phyloP scores from a whole-genome alignment of 768 basidiomycete species.

The Hemileccinum rubropunctum region DNA sequence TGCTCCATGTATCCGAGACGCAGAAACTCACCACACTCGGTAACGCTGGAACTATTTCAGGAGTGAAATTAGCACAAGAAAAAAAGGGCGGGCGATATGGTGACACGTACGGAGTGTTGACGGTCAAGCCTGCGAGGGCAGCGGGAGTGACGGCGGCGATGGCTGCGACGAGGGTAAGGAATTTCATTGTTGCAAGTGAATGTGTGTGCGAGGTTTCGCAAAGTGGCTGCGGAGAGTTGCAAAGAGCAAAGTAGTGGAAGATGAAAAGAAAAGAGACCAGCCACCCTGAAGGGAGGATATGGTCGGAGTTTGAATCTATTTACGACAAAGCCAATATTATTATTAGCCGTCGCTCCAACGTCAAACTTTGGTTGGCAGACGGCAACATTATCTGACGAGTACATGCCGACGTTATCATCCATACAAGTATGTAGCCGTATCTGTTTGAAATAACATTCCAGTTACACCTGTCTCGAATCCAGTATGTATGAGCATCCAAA shows the following conservation, averaged over 20 bases:
- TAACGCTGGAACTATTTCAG: constrained; percentile 34
- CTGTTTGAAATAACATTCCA: no score
- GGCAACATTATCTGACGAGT: no score
- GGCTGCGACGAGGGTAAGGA: constrained; percentile 27
- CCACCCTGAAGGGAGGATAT: constrained; percentile 8
- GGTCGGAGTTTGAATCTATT: constrained; percentile 30
- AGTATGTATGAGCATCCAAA: no score
- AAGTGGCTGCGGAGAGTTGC: not conserved
- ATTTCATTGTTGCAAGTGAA: constrained; percentile 36
- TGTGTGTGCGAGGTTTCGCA: constrained; percentile 18
- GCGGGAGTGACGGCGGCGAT: constrained; percentile 32
- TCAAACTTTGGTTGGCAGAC: no score
- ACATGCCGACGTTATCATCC: no score
- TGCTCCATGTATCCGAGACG: not conserved
- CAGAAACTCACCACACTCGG: constrained; percentile 48
- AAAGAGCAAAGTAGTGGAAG: not conserved
- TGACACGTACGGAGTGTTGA: constrained; percentile 66
- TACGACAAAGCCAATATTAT: constrained; percentile 7
- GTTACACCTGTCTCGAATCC: no score
- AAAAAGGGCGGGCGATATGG: not conserved
- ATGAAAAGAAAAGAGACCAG: not conserved
- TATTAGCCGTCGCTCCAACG: no score
- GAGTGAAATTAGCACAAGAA: not conserved
- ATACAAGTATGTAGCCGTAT: no score
- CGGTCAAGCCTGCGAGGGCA: constrained; percentile 42